Conservation (phyloP, 192 early-diverging fungal species). For the Spizellomyces sp. region DNA sequence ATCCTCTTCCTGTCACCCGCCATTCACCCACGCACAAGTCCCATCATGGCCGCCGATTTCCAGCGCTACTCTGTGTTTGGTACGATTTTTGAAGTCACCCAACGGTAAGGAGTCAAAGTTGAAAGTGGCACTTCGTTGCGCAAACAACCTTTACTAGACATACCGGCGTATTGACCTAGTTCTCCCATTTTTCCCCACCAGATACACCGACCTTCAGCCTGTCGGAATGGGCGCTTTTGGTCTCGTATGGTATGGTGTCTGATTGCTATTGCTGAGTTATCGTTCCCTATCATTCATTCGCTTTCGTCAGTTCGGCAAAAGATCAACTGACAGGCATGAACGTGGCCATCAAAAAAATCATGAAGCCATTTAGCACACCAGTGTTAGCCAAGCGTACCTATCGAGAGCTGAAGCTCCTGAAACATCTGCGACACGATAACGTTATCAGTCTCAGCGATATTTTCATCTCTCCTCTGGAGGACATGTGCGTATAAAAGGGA, state of each 20-base stretch:
- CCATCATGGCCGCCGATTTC: conserved; percentile 22
- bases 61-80: conserved; percentile 42
- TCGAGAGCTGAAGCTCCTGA: conserved; percentile 92
- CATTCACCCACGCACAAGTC: too few relatives aligned
- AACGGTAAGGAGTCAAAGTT: conserved; percentile 11
- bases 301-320: conserved; percentile 73
- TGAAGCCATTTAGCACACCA: conserved; percentile 90
- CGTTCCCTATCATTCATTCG: background rate
- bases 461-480: conserved; percentile 90
- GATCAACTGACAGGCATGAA: conserved; percentile 80
- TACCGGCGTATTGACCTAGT: background rate
- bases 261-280: background rate
- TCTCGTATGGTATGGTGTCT: conserved; percentile 81
- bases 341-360: conserved; percentile 96
- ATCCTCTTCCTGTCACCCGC: too few relatives aligned
- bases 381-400: conserved; percentile 94
- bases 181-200: conserved; percentile 26
- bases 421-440: conserved; percentile 94
- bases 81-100: conserved; percentile 42
- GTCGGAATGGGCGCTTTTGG: conserved; percentile 98
- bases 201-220: conserved; percentile 90
- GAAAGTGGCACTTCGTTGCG: too few relatives aligned
- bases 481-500: conserved; percentile 62
- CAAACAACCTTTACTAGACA: background rate
- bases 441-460: conserved; percentile 92